These are phyloP conservation scores for Nymphaea thermarum DNA, from an alignment of 164 flowering plant genomes.

Conservation along the genomic window DNA sequence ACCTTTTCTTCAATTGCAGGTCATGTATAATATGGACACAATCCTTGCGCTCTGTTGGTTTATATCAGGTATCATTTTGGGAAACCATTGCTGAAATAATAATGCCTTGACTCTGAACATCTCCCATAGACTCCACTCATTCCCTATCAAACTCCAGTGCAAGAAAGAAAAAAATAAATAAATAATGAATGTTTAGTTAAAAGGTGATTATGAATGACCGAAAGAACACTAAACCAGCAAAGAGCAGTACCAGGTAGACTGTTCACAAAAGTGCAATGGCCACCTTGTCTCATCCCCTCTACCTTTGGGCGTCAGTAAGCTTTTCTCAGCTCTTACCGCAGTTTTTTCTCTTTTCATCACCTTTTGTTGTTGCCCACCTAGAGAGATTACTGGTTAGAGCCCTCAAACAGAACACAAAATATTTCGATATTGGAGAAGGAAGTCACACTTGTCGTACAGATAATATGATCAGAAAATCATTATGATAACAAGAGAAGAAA, in stretches of 20 bases:
- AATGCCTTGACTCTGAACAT: too few relatives aligned
- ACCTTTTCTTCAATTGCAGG: too few relatives aligned
- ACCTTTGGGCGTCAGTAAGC: background rate
- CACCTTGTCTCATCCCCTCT: background rate
- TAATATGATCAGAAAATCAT: background rate
- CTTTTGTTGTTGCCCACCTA: background rate
- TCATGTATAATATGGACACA: too few relatives aligned
- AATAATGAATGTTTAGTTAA: background rate
- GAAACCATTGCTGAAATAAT: too few relatives aligned
- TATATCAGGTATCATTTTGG: too few relatives aligned
- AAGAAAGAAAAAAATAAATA: too few relatives aligned
- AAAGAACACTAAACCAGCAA: background rate
- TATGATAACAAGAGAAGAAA: background rate
- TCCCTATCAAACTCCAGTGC: background rate
- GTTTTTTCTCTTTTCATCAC: background rate
- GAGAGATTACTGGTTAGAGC: background rate
- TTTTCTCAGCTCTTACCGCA: background rate
- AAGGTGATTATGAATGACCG: background rate
- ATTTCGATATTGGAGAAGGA: background rate
- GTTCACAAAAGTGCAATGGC: background rate
- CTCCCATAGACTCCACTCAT: background rate
- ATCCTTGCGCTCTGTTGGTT: too few relatives aligned
- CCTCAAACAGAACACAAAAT: background rate
- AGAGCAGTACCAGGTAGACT: background rate
- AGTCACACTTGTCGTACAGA: background rate